Conservation (phyloP, 2,329 filamentous ascomycete genomes). For the Pseudopithomyces chartarum region DNA sequence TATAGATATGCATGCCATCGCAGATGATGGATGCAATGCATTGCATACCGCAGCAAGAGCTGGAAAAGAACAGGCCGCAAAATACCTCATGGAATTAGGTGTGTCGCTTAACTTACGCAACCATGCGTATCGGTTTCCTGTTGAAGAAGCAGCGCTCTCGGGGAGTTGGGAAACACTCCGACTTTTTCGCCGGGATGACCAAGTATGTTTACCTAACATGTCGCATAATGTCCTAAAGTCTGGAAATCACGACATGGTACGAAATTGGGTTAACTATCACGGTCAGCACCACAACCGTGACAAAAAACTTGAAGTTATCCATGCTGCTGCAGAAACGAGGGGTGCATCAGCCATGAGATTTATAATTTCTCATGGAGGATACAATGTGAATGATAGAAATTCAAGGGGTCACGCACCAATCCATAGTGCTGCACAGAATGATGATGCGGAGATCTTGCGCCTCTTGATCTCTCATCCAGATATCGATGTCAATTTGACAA, state of each 20-base stretch:
- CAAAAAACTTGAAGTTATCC: background rate
- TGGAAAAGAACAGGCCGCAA: background rate
- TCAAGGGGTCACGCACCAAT: background rate
- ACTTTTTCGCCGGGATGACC: background rate
- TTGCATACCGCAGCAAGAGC: slow-evolving; percentile 23
- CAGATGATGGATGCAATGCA: slow-evolving; percentile 15
- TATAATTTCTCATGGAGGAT: background rate
- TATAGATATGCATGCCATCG: background rate
- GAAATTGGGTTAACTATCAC: background rate
- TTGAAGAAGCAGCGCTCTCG: slow-evolving; percentile 13
- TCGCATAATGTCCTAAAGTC: background rate
- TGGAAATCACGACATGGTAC: background rate
- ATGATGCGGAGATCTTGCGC: background rate
- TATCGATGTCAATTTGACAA: background rate
- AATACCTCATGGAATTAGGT: slow-evolving; percentile 10
- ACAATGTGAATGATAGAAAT: background rate
- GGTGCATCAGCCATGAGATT: background rate
- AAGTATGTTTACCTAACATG: background rate
- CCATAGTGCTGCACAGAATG: background rate
- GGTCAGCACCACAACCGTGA: background rate
- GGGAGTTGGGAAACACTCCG: background rate
- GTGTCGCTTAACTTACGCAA: background rate
- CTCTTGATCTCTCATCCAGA: background rate
- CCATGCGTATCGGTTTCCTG: background rate
- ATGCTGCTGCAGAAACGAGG: background rate